Evolutionary conservation across 371 early-diverging fungal species (phyloP), one percentile per base, ranked within the genome.

Genomic region (Rhizopus stolonifer): DNA sequence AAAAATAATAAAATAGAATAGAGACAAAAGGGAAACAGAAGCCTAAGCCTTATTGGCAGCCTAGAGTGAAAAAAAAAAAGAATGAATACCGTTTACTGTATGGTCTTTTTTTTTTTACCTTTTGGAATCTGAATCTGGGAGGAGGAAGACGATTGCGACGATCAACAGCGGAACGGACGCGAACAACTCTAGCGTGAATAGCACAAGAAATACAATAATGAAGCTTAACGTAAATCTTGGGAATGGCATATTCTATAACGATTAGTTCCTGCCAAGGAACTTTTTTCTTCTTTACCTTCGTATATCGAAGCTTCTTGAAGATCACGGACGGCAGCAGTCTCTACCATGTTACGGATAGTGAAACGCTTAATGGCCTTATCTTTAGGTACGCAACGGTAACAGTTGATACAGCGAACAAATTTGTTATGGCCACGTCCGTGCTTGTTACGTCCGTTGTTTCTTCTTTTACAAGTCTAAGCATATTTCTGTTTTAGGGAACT

Each of bases 311-410:
- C 98, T 65, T 91, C 92, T 59, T 87, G 82, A 64, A 99, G 85
- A 81, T 99, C 99, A 79, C 97, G 89, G 72, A 92, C 81, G 58
- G 98, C 98, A 52, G 99, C 99, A 65, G 85, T 82, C 82, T 99
- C 99, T 58, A 99, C 92, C 90, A 99, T 94, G 84, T 94, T 94
- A 70, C 95, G 87, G 82, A 98, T 90, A 64, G 90, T 83, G 86
- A 96, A 95, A 65, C 98, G 88, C 89, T 97, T 97, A 81, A 99
- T 94, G 70, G 98, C 95, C 90, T 99, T 98, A 84, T 99, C 99
- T 80, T 99, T 99, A 64, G 99, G 96, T 62, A 92, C 92, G 72
- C 93, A 90, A 79, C 95, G 90, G 60, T 86, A 87, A 83, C 99
- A 99, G 92, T 99, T 96, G 74, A 92, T 91, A 86, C 99, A 99